phyloP scores from a whole-genome alignment of 2,329 filamentous ascomycete species.

The Colletotrichum nymphaeae region DNA sequence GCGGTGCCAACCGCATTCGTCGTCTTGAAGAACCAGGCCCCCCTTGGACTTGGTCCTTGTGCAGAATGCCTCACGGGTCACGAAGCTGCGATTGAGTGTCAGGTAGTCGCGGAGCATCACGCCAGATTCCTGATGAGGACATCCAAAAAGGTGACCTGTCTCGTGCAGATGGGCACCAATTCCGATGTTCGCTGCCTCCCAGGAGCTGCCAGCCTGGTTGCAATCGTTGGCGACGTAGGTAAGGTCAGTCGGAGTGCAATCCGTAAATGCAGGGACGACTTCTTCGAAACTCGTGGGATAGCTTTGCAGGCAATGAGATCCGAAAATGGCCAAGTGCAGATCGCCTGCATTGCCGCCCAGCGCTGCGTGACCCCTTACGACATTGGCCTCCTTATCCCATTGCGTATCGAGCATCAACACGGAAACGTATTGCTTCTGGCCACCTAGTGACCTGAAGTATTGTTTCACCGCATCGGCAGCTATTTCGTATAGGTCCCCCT shows the following conservation, averaged over 20 bases:
- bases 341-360: constrained; percentile 80
- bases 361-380: constrained; percentile 84
- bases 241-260: constrained; percentile 90
- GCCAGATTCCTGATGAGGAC: constrained; percentile 89
- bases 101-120: constrained; percentile 93
- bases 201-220: constrained; percentile 88
- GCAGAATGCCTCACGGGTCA: constrained; percentile 84
- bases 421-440: constrained; percentile 90
- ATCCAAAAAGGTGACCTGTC: constrained; percentile 89
- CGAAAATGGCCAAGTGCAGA: constrained; percentile 87
- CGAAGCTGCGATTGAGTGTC: constrained; percentile 84
- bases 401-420: constrained; percentile 88
- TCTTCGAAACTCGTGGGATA: constrained; percentile 92
- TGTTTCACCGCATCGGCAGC: constrained; percentile 81
- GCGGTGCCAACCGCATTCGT: constrained; percentile 93
- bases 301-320: constrained; percentile 90
- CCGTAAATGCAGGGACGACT: constrained; percentile 86
- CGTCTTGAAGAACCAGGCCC: constrained; percentile 76
- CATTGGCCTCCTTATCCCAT: constrained; percentile 80
- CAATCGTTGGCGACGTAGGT: constrained; percentile 85
- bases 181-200: constrained; percentile 95
- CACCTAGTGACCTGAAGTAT: constrained; percentile 79
- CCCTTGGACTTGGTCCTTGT: constrained; percentile 89
- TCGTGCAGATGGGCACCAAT: constrained; percentile 95
- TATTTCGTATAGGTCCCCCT: constrained; percentile 80